These are phyloP conservation scores for Solanum dulcamara DNA, from an alignment of 257 asterid genomes.

Conservation along the genomic window DNA sequence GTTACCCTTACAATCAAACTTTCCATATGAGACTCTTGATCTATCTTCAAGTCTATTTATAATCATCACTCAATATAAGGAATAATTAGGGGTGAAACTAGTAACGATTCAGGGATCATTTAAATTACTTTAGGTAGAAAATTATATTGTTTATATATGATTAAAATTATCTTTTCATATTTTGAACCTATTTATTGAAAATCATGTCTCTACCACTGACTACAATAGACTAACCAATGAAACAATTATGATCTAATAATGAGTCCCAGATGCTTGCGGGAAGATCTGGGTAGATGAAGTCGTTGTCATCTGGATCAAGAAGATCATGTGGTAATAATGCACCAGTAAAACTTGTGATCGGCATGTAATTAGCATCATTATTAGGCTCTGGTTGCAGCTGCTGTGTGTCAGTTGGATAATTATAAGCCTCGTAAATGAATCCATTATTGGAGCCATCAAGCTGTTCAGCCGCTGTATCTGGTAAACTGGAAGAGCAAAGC, in stretches of 20 bases:
- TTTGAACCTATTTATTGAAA: too few species aligned
- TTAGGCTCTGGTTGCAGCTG: not conserved
- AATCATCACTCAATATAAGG: not conserved
- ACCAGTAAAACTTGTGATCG: not conserved
- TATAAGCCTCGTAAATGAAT: not conserved
- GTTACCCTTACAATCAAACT: not conserved
- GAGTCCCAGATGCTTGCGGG: not conserved
- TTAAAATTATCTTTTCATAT: too few species aligned
- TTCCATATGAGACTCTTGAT: not conserved
- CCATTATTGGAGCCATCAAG: not conserved
- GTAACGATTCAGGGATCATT: not conserved
- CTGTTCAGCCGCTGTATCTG: not conserved
- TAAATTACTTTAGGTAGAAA: not conserved
- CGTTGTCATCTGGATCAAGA: not conserved
- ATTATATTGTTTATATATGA: too few species aligned
- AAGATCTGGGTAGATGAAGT: not conserved
- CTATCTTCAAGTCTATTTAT: not conserved
- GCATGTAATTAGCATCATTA: not conserved
- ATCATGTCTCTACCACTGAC: accelerated
- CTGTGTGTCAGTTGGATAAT: not conserved
- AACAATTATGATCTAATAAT: not conserved
- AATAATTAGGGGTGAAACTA: not conserved
- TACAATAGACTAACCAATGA: not conserved
- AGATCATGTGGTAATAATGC: not conserved
- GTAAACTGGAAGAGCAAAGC: not conserved